These are phyloP conservation scores for Luffa acutangula DNA, from an alignment of 306 rosid genomes.

Conservation along the genomic window DNA sequence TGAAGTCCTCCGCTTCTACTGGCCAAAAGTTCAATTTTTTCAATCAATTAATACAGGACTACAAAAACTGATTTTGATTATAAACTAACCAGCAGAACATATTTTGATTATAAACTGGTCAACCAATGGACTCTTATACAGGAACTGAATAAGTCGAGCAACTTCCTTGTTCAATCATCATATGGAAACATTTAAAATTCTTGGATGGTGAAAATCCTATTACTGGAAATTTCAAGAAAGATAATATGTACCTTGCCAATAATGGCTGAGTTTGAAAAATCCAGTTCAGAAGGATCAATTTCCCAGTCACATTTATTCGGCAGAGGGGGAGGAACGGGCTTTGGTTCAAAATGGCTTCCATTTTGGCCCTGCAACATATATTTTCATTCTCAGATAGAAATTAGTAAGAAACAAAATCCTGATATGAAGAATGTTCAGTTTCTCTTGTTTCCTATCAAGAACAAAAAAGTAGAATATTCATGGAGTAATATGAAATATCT, in stretches of 20 bases:
- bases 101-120: neutral
- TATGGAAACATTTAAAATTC: neutral
- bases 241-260: conserved; percentile 64
- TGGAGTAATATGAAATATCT: neutral
- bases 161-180: neutral
- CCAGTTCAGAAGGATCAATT: conserved; percentile 85
- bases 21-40: neutral
- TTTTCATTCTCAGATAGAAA: neutral
- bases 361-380: conserved; percentile 71
- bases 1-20: neutral
- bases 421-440: conserved; percentile 6
- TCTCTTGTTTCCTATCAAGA: neutral
- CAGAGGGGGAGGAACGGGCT: conserved; percentile 78
- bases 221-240: conserved; percentile 3
- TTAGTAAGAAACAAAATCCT: neutral
- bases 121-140: neutral
- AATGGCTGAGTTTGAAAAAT: conserved; percentile 58
- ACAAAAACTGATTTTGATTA: no score
- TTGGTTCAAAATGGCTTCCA: conserved; percentile 92
- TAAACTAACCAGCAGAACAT: neutral
- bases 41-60: neutral
- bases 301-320: conserved; percentile 99
- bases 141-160: neutral
- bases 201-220: neutral
- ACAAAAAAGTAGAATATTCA: neutral